A percentile compares a stretch with the other conserved stretches of the same genome.
Evolutionary conservation across 306 rosid species (phyloP).

Genomic region (Lathyrus sativus): DNA sequence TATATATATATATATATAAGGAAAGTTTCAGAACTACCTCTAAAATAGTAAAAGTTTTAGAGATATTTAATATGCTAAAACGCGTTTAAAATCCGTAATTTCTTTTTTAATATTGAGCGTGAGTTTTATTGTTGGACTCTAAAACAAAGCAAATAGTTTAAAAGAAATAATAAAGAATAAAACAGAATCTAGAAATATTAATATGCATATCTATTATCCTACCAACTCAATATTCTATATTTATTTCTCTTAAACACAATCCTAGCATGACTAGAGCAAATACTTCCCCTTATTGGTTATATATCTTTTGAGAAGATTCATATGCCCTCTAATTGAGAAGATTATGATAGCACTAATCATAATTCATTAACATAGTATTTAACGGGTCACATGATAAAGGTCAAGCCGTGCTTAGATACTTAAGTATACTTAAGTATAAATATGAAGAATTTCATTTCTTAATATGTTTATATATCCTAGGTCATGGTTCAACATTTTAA

Average conservation of each 20-base stretch:
- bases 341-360: constrained; percentile 1
- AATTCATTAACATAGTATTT: neutral
- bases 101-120: too few species aligned
- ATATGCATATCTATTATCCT: constrained; percentile 23
- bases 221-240: constrained; percentile 70
- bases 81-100: too few species aligned
- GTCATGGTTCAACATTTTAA: neutral
- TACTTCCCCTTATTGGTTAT: constrained; percentile 47
- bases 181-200: constrained; percentile 34
- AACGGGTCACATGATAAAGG: constrained; percentile 8
- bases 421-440: constrained; percentile 26
- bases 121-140: too few species aligned
- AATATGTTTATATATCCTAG: neutral
- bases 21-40: neutral
- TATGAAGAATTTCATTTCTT: neutral
- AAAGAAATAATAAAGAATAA: neutral
- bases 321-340: constrained; percentile 42
- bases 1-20: too few species aligned
- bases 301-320: constrained; percentile 65
- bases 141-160: too few species aligned
- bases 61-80: too few species aligned
- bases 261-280: constrained; percentile 43
- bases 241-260: constrained; percentile 50
- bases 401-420: constrained; percentile 6
- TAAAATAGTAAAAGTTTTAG: too few species aligned